These are phyloP conservation scores for Helminthosporium solani DNA, from an alignment of 2,329 filamentous ascomycete genomes.

Conservation along the genomic window DNA sequence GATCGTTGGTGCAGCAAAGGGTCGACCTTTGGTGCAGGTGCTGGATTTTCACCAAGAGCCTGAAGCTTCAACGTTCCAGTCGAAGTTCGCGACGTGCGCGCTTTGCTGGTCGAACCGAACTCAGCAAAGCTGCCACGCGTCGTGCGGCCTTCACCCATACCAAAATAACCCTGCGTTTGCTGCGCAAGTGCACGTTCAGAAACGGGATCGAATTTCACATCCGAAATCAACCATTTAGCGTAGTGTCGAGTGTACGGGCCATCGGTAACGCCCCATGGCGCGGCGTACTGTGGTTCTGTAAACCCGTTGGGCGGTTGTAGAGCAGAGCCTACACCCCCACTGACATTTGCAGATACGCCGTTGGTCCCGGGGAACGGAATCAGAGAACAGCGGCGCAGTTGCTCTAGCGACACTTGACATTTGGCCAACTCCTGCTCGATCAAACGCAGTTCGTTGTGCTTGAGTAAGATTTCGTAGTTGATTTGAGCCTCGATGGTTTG, in stretches of 20 bases:
- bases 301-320: conserved; percentile 63
- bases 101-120: conserved; percentile 49
- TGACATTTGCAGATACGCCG: conserved; percentile 67
- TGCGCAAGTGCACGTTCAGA: conserved; percentile 40
- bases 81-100: conserved; percentile 59
- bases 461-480: conserved; percentile 85
- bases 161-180: conserved; percentile 41
- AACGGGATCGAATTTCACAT: conserved; percentile 73
- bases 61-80: conserved; percentile 51
- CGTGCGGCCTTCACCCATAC: conserved; percentile 65
- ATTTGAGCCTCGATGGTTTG: conserved; percentile 83
- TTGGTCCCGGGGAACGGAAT: conserved; percentile 81
- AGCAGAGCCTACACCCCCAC: conserved; percentile 71
- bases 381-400: conserved; percentile 86
- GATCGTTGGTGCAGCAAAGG: conserved; percentile 83
- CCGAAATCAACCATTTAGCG: conserved; percentile 89
- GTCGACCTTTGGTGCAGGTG: conserved; percentile 64
- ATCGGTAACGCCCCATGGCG: conserved; percentile 86
- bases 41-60: conserved; percentile 45
- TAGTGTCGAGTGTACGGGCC: conserved; percentile 95
- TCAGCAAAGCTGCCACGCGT: conserved; percentile 75
- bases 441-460: conserved; percentile 89
- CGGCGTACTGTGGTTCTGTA: conserved; percentile 71
- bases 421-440: conserved; percentile 97
- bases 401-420: conserved; percentile 89